Percentiles rank a stretch among this genome's conserved stretches.
Evolutionary conservation across 2,329 filamentous ascomycete genomes (phyloP).

Genomic region (Apiospora marii): DNA sequence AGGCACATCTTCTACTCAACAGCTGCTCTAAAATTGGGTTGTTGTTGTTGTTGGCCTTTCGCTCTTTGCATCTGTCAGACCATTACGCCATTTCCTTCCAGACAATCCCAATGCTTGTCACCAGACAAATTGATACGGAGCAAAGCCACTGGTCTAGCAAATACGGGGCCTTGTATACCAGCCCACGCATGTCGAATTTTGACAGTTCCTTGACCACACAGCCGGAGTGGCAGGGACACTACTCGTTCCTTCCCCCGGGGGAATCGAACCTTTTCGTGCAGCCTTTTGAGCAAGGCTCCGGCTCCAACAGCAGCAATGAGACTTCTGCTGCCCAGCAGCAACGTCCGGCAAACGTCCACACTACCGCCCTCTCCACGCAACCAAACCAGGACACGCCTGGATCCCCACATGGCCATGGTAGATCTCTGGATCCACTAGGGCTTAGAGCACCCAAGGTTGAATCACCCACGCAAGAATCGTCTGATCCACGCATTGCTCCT

Average conservation of each 20-base stretch:
- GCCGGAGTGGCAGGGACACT: slow-evolving; percentile 65
- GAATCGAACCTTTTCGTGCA: slow-evolving; percentile 55
- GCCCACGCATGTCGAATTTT: slow-evolving; percentile 67
- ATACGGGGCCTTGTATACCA: slow-evolving; percentile 56
- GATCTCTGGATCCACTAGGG: slow-evolving; percentile 50
- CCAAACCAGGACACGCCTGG: slow-evolving; percentile 46
- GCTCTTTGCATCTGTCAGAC: slow-evolving; percentile 8
- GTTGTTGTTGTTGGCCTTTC: not conserved
- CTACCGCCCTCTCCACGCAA: slow-evolving; percentile 65
- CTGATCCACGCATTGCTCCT: slow-evolving; percentile 41
- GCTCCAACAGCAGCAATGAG: slow-evolving; percentile 45
- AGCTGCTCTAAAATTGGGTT: not conserved
- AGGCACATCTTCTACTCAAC: not conserved
- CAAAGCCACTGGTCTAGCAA: slow-evolving; percentile 64
- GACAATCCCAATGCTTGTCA: slow-evolving; percentile 61
- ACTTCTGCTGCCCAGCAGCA: slow-evolving; percentile 42
- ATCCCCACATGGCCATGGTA: slow-evolving; percentile 47
- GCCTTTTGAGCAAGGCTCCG: slow-evolving; percentile 51
- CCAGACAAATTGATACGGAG: slow-evolving; percentile 61
- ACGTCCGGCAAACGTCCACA: slow-evolving; percentile 46
- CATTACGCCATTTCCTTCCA: slow-evolving; percentile 10
- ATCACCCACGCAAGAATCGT: slow-evolving; percentile 47
- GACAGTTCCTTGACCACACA: slow-evolving; percentile 60
- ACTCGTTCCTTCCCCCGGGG: slow-evolving; percentile 56
- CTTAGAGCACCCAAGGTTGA: slow-evolving; percentile 51